phyloP scores from a whole-genome alignment of 2,329 filamentous ascomycete species.

The Fusarium tuaranense region DNA sequence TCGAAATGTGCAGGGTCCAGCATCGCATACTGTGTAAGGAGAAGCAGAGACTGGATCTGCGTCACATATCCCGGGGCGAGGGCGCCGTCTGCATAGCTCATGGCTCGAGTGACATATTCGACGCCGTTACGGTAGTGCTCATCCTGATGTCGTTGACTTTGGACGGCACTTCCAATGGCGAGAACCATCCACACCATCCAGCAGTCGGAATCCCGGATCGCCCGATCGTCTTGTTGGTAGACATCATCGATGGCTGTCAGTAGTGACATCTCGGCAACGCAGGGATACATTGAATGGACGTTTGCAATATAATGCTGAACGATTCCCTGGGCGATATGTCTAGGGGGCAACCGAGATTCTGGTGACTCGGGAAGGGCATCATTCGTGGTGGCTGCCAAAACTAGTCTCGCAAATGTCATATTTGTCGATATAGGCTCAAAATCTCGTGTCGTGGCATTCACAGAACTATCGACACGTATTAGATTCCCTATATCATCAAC shows the following conservation, averaged over 20 bases:
- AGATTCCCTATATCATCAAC: slow-evolving; percentile 5
- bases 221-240: slow-evolving; percentile 76
- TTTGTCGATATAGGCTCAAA: slow-evolving; percentile 89
- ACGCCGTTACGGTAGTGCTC: slow-evolving; percentile 70
- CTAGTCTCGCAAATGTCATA: slow-evolving; percentile 92
- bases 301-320: slow-evolving; percentile 89
- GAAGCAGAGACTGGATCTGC: slow-evolving; percentile 87
- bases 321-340: slow-evolving; percentile 74
- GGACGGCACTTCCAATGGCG: slow-evolving; percentile 81
- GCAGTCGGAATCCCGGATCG: slow-evolving; percentile 76
- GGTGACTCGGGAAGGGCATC: slow-evolving; percentile 74
- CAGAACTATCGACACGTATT: slow-evolving; percentile 69
- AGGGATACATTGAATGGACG: slow-evolving; percentile 82
- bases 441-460: slow-evolving; percentile 94
- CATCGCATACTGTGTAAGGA: slow-evolving; percentile 90
- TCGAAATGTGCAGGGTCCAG: slow-evolving; percentile 92
- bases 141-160: slow-evolving; percentile 77
- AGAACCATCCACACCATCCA: slow-evolving; percentile 93
- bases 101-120: slow-evolving; percentile 70
- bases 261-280: slow-evolving; percentile 83
- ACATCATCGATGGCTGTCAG: slow-evolving; percentile 84
- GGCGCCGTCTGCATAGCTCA: slow-evolving; percentile 84
- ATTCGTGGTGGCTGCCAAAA: slow-evolving; percentile 84
- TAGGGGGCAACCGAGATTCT: slow-evolving; percentile 75
- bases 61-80: slow-evolving; percentile 85